Evolutionary conservation across 2,329 filamentous ascomycete species (phyloP).

Genomic region (Phialemonium atrogriseum): DNA sequence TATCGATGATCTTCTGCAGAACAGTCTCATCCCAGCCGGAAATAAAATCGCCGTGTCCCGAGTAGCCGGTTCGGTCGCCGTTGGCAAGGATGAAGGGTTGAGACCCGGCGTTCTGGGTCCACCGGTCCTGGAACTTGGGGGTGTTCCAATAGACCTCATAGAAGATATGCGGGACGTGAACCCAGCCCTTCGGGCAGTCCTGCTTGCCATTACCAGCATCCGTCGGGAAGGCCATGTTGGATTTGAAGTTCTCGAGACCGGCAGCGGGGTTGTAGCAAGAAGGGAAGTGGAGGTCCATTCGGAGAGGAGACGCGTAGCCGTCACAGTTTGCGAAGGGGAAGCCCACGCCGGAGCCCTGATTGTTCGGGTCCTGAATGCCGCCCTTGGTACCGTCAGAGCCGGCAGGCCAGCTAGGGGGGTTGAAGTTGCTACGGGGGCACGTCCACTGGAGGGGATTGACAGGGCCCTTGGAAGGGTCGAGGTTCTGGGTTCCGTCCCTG

Average conservation of each 20-base stretch:
- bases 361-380: constrained; percentile 46
- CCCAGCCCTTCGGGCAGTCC: constrained; percentile 46
- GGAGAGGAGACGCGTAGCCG: constrained; percentile 50
- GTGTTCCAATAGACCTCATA: constrained; percentile 55
- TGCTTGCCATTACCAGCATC: constrained; percentile 32
- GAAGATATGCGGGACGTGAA: constrained; percentile 50
- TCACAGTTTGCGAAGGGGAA: constrained; percentile 66
- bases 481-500: constrained; percentile 38
- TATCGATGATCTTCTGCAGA: constrained; percentile 59
- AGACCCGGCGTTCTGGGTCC: constrained; percentile 42
- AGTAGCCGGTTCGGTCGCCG: constrained; percentile 63
- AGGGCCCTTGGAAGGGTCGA: constrained; percentile 42
- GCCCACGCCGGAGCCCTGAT: constrained; percentile 49
- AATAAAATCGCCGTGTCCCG: constrained; percentile 64
- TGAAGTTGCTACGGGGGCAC: constrained; percentile 44
- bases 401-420: constrained; percentile 42
- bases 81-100: constrained; percentile 62
- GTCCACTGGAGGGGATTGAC: constrained; percentile 51
- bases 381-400: constrained; percentile 45
- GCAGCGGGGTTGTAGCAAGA: constrained; percentile 63
- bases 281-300: constrained; percentile 63
- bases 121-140: constrained; percentile 39
- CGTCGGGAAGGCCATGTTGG: constrained; percentile 59
- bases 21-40: constrained; percentile 61
- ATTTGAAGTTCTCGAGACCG: constrained; percentile 50